Evolutionary conservation across 208 protist genomes (phyloP).

Genomic region (Angomonas deanei): DNA sequence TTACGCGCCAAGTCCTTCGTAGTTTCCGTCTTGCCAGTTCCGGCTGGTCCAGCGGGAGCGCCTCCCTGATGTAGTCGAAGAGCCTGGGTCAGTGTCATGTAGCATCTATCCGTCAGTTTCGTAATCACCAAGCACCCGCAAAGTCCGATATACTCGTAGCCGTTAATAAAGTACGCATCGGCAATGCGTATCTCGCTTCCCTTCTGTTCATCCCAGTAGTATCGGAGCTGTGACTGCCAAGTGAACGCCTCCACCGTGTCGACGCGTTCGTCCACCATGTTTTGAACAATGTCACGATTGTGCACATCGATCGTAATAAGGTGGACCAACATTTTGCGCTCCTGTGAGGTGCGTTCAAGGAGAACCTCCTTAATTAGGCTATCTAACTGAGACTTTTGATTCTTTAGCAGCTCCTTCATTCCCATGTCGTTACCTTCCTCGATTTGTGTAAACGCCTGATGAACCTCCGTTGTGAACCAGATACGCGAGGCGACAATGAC

Average conservation of each 20-base stretch:
- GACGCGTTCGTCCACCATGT: slow-evolving; percentile 93
- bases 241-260: slow-evolving; percentile 92
- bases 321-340: slow-evolving; percentile 97
- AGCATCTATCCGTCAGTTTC: slow-evolving; percentile 98
- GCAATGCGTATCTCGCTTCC: slow-evolving; percentile 95
- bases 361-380: slow-evolving; percentile 94
- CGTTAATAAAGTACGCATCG: slow-evolving; percentile 96
- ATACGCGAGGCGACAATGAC: slow-evolving; percentile 94
- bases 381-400: slow-evolving; percentile 91
- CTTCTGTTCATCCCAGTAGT: slow-evolving; percentile 93
- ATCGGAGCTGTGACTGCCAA: slow-evolving; percentile 98
- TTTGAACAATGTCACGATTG: slow-evolving; percentile 92
- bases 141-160: slow-evolving; percentile 98
- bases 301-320: slow-evolving; percentile 98
- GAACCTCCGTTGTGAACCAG: slow-evolving; percentile 97
- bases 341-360: slow-evolving; percentile 84
- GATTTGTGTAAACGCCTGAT: slow-evolving; percentile 96
- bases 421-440: slow-evolving; percentile 98
- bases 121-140: slow-evolving; percentile 98
- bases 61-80: slow-evolving; percentile 90
- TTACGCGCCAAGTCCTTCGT: slow-evolving; percentile 94
- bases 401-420: slow-evolving; percentile 97
- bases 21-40: slow-evolving; percentile 94
- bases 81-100: slow-evolving; percentile 97
- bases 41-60: slow-evolving; percentile 90